Percentiles rank a stretch among this genome's conserved stretches.
Evolutionary conservation across 768 basidiomycete species (phyloP).

Genomic region (Lentinula raphanica): DNA sequence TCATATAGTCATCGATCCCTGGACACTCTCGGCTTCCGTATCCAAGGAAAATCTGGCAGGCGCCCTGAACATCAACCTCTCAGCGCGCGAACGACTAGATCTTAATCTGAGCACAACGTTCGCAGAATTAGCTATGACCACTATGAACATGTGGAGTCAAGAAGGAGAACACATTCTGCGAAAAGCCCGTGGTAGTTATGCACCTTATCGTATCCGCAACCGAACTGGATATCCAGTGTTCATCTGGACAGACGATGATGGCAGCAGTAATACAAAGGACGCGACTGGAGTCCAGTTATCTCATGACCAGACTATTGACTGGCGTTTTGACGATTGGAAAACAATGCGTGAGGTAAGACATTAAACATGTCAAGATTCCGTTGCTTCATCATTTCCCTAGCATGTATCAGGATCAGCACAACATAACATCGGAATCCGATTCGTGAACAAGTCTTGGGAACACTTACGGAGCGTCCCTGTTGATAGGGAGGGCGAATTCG

Average conservation of each 20-base stretch:
- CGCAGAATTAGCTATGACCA: conserved; percentile 76
- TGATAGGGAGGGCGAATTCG: conserved; percentile 88
- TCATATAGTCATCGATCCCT: conserved; percentile 83
- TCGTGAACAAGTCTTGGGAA: conserved; percentile 87
- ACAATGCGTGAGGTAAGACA: conserved; percentile 77
- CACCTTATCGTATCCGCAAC: conserved; percentile 91
- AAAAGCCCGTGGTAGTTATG: conserved; percentile 80
- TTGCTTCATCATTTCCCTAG: conserved; percentile 24
- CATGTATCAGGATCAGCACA: conserved; percentile 62
- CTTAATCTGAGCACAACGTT: conserved; percentile 89
- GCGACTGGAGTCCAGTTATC: conserved; percentile 53
- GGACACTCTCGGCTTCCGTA: conserved; percentile 76
- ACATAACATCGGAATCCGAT: conserved; percentile 81
- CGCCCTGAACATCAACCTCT: conserved; percentile 54
- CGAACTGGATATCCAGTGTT: conserved; percentile 82
- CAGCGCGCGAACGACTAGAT: conserved; percentile 81
- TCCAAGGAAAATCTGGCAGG: conserved; percentile 44
- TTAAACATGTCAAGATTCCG: neutral
- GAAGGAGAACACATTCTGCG: conserved; percentile 69
- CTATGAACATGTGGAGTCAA: conserved; percentile 65
- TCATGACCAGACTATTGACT: conserved; percentile 77
- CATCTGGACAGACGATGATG: conserved; percentile 80
- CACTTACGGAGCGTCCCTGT: conserved; percentile 83
- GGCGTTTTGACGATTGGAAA: conserved; percentile 97
- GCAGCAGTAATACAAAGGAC: conserved; percentile 40